Base-by-base conservation (phyloP, 305 asterid species). In the Fraxinus sp. region DNA sequence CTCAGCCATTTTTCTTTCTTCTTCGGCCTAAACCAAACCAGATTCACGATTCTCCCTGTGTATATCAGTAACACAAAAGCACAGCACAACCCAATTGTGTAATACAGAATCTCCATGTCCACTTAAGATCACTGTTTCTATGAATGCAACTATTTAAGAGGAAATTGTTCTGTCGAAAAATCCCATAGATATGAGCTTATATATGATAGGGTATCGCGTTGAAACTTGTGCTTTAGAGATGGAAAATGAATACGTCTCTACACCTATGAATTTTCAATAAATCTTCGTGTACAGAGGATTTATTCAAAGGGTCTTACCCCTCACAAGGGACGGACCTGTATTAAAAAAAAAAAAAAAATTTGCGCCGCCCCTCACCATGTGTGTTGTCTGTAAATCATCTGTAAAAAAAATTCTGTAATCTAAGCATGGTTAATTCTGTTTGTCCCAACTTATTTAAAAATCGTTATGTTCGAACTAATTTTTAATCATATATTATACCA, bases 1-100 rank as follows among this genome's bases (percentile, higher is more conserved):
- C 89, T 82, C 14, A 87, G 74, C 3, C 14, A 3, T 5, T 30
- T 82, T 16, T 89, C 90, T 59, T 83, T 68, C 76, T 82, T 85
- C 59, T 80, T 89, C 1, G 91, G 90, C 13, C 39, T 71, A n/a
- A 84, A 32, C 78, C 57, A 77, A 35, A 30, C 83, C 77, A 59
- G 41, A 1, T 81, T 78, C 33, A 72, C 14, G 9, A 84, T 7
- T 28, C 37, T 70, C 71, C 79, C 30, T 30, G 76, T 16, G 36
- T 20, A 81, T 28, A 68, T 14, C 22, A 76, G 24, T 3, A 81
- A 3, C 44, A 83, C 26, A 8, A 37, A 36, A 13, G 37, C 76
- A 35, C 24, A 7, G 4, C 49, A 57, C 49, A 76, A 26, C n/a
- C 76, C 22, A 52, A 64, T 5, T 41, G 6, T 79, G 28, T 11